Evolutionary conservation across 345 rosid genomes (phyloP).

Genomic region (Hirschfeldia incana): DNA sequence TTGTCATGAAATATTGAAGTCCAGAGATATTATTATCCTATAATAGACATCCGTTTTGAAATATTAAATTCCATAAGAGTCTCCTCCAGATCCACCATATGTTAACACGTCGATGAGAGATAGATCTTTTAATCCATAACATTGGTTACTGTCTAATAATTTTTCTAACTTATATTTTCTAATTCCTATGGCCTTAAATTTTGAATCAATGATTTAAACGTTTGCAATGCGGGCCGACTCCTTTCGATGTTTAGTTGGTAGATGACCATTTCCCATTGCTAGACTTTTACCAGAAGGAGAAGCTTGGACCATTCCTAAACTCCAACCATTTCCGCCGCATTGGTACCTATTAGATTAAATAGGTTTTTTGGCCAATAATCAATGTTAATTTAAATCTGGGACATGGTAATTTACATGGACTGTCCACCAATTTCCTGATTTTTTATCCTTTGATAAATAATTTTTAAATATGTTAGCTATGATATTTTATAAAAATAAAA

Average conservation of each 20-base stretch:
- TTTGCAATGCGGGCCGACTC: not conserved
- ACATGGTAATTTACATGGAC: not conserved
- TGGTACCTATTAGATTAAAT: slow-evolving; percentile 3
- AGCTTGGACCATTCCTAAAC: not conserved
- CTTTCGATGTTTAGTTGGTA: not conserved
- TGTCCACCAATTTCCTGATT: not conserved
- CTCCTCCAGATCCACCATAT: slow-evolving; percentile 26
- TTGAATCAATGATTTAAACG: not conserved
- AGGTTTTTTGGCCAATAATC: slow-evolving; percentile 8
- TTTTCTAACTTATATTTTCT: not conserved
- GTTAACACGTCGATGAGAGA: not conserved
- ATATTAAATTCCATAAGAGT: not conserved
- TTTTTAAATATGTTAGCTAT: too few species aligned
- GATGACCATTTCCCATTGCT: slow-evolving; percentile 15
- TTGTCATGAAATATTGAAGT: too few species aligned
- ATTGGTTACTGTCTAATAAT: slow-evolving; percentile 4
- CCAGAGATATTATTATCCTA: too few species aligned
- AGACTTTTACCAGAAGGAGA: slow-evolving; percentile 8
- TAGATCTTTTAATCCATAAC: not conserved
- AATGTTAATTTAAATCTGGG: not conserved
- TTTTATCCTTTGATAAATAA: not conserved
- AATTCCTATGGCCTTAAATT: not conserved
- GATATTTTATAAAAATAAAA: not conserved
- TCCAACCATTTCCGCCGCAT: not conserved
- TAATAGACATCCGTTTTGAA: too few species aligned